A percentile compares a stretch with the other conserved stretches of the same genome.
These are phyloP conservation scores for Solioccasus polychromus DNA, from an alignment of 768 basidiomycete genomes.

Conservation along the genomic window DNA sequence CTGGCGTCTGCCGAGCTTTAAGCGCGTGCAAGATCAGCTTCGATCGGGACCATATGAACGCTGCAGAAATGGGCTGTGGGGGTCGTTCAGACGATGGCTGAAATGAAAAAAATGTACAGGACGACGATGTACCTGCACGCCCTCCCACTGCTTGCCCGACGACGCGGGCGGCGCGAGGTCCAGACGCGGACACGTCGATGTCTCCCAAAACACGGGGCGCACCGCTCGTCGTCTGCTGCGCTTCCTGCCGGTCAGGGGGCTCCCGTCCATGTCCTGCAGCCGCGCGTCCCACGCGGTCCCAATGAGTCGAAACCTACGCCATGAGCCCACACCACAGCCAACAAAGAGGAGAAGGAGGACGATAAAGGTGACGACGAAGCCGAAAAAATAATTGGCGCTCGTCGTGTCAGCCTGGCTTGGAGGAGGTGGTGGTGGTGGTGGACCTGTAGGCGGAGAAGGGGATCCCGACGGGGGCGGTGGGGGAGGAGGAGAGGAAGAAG, in stretches of 20 bases:
- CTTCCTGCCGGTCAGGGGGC: background rate
- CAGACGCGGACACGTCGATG: constrained; percentile 11
- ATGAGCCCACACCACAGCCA: constrained; percentile 47
- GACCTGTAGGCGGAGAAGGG: background rate
- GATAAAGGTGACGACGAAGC: constrained; percentile 33
- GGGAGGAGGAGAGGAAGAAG: background rate
- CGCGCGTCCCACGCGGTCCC: constrained; percentile 20
- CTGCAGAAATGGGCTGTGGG: constrained; percentile 26
- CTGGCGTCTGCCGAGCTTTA: background rate
- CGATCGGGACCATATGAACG: constrained; percentile 18
- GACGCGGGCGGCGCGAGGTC: background rate
- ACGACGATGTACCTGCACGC: constrained; percentile 22
- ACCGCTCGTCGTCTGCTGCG: constrained; percentile 18
- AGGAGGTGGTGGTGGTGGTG: background rate
- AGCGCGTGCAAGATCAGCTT: background rate
- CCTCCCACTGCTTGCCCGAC: constrained; percentile 8
- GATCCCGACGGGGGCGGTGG: background rate
- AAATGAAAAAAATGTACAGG: background rate
- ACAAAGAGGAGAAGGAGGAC: constrained; percentile 46
- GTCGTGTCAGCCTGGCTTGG: background rate
- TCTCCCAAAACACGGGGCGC: constrained; percentile 19
- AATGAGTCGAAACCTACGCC: constrained; percentile 34
- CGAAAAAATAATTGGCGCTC: constrained; percentile 32
- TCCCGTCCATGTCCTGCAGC: constrained; percentile 15
- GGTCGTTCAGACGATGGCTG: background rate